Base-by-base conservation (phyloP, 2,329 filamentous ascomycete species). In the Neobulgaria alba region DNA sequence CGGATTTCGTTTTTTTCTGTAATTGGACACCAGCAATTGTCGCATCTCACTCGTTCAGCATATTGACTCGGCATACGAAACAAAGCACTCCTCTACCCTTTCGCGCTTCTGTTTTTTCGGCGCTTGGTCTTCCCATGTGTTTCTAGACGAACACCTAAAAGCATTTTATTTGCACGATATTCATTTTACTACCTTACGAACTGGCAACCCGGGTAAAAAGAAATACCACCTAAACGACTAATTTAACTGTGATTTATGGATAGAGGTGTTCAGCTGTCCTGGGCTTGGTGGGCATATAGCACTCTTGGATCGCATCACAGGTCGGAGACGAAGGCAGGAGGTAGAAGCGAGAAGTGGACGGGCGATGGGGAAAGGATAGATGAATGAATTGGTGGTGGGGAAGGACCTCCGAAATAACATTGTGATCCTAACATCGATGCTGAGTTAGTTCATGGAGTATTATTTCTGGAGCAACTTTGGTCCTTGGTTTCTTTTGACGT, bases 141-240 rank as follows among this genome's bases (percentile, higher is more conserved):
- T 50, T 48, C 45, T 42, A 47, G 42, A 52, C 43, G 48, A 46
- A 48, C 50, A 49, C 43, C 43, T 43, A 57, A 56, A 54, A 53
- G 48, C 49, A 46, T 49, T 50, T 50, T 14, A 33, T 19, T 48
- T 50, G 38, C 49, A 55, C 54, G 51, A 54, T 56, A 54, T 53
- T 57, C 50, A 52, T 48, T 56, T 57, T 53, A 48, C 50, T 54
- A 52, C 49, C 49, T 57, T 53, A 57, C 49, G 53, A 56, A 53
- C 47, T 57, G 48, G 53, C 49, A 54, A 54, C 51, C 54, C 54
- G 55, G 55, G 54, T n/a, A n/a, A n/a, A n/a, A n/a, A n/a, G n/a
- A 57, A 48, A 58, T 57, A 57, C 47, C 56, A 51, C 47, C 51
- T 54, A 52, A 48, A 57, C 51, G 49, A 57, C 49, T 38, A 54